Evolutionary conservation across 2,329 filamentous ascomycete genomes (phyloP), one percentile per base, ranked within the genome.

Genomic region (Alternaria arbusti): DNA sequence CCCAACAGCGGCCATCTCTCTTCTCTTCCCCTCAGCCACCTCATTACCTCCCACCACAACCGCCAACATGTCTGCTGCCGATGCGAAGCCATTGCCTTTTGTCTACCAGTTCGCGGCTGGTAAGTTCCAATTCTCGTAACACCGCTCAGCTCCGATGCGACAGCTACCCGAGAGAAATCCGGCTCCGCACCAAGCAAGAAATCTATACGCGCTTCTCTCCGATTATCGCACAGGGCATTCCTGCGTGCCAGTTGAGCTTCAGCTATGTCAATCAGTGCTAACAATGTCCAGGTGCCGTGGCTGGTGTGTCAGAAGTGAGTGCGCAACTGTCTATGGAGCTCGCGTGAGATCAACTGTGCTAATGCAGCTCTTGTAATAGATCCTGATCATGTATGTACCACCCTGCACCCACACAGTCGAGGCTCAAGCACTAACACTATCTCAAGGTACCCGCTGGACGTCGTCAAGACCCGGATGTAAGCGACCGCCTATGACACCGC

Each of bases 381-480:
- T 96, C 84, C 84, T 96, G 82, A 87, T 96, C 64, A 96, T 96
- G 92, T 95, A 84, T 78, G 69, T 26, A 32, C 3, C 32, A 6
- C 22, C 7, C 10, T 6, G 7, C 23, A 11, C 10, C 36, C 23
- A 10, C 20, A 6, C 15, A 23, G 63, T 65, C n/a, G 12, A 28
- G 23, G 9, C 50, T 23, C 17, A 20, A 26, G 25, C 65, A 49
- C 23, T 62, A 22, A 54, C 23, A 36, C 54, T 59, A 30, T 51
- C 23, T n/a, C 72, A 80, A 97, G 94, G 96, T 99, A 99, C 86
- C 96, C 96, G 72, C 87, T 99, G 81, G 96, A 99, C 81, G 96
- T 99, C 63, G 93, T 98, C 82, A 98, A 98, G 88, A 98, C 96
- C 70, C 88, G 95, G 90, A 91, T 97, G 92, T 96, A 88, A 87